phyloP scores from a whole-genome alignment of 2,329 filamentous ascomycete species.

The Xylariaceae sp. region DNA sequence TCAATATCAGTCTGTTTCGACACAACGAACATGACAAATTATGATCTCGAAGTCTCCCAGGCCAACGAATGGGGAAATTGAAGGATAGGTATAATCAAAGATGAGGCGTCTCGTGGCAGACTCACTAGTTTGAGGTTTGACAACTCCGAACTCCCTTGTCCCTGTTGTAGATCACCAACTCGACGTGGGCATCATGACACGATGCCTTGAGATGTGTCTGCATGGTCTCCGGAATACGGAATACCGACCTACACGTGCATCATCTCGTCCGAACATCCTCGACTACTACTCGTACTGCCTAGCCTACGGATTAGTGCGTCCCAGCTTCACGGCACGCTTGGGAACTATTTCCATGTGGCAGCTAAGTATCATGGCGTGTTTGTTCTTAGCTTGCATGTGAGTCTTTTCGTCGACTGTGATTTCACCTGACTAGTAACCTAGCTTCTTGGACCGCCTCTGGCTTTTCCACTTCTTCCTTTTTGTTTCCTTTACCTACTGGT shows the following conservation, averaged over 20 bases:
- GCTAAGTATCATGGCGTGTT: background rate
- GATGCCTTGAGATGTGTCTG: background rate
- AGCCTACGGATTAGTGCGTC: constrained; percentile 7
- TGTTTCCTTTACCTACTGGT: background rate
- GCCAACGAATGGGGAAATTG: background rate
- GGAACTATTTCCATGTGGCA: background rate
- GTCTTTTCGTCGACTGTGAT: background rate
- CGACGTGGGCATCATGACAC: background rate
- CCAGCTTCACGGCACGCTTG: constrained; percentile 11
- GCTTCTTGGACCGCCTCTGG: background rate
- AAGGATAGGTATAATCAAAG: background rate
- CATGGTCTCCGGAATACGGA: background rate
- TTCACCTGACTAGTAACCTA: background rate
- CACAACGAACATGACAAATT: background rate
- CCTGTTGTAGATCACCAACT: background rate
- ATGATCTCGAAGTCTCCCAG: background rate
- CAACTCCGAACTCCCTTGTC: background rate
- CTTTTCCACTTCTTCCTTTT: background rate
- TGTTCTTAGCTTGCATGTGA: background rate
- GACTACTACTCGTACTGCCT: background rate
- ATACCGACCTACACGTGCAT: background rate
- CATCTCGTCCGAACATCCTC: constrained; percentile 2
- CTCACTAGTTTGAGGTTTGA: background rate
- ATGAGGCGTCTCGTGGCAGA: background rate
- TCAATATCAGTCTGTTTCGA: background rate